Base-by-base conservation (phyloP, 2,329 filamentous ascomycete genomes). In the Zasmidium angulare region DNA sequence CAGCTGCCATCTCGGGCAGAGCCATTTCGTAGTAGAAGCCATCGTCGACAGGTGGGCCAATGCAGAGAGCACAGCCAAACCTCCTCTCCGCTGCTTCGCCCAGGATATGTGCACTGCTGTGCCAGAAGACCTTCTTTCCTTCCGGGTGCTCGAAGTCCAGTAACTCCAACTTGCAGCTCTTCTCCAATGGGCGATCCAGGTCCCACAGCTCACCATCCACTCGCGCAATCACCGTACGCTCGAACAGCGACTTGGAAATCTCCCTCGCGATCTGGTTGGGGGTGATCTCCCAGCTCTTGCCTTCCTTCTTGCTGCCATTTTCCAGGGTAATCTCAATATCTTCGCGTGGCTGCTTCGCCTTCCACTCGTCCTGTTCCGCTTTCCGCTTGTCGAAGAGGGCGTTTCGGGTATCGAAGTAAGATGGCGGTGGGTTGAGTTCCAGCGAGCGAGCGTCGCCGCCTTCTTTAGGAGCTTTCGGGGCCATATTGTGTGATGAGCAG, bases 11-110 rank as follows among this genome's bases (percentile, higher is more conserved):
- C 43, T 89, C 87, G 50, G 89, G 85, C 48, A 91, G 82, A 29
- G 89, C 89, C 93, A 98, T 97, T 78, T 98, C 91, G 77, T 97
- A 98, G 83, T 96, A 97, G 82, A 96, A 97, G 43, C 92, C 93
- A 75, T 93, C 89, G 55, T 92, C 86, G 48, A 93, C 92, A 10
- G 91, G 95, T 31, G 95, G 95, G 22, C 95, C 95, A 74, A 97
- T 96, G 76, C 92, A 97, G 49, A 97, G 85, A 69, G 90, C 88
- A 78, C 93, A 97, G 61, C 92, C 91, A 73, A 92, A 99, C 70
- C 92, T 85, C 72, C 89, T 85, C 78, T 99, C 95, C 52, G 89
- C 90, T 61, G 93, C 93, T 78, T 98, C 95, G 68, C 95, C 95
- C n/a, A 99, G 85, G 65, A 96, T 88, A 75, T 99, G 95, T 48